Conservation (phyloP, 2,329 filamentous ascomycete genomes). For the Cephalotrichum gorgonifer region DNA sequence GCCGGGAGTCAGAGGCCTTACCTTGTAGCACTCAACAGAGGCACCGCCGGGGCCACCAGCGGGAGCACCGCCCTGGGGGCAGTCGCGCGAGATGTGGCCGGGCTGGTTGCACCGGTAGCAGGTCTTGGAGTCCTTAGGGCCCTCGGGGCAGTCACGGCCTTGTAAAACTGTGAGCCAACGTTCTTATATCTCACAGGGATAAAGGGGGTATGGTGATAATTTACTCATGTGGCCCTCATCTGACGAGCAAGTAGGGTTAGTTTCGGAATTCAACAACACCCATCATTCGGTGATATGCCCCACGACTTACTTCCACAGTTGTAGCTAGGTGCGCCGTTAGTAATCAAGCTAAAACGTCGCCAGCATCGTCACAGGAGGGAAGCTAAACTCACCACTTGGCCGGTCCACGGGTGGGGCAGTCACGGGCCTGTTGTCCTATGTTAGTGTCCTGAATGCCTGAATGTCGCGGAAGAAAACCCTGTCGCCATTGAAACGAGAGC, state of each 20-base stretch:
- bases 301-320: conserved; percentile 62
- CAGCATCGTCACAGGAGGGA: not conserved
- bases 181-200: not conserved
- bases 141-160: conserved; percentile 85
- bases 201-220: conserved; percentile 21
- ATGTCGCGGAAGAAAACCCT: conserved; percentile 11
- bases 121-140: conserved; percentile 75
- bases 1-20: conserved; percentile 12
- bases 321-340: conserved; percentile 46
- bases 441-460: conserved; percentile 10
- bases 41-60: conserved; percentile 35
- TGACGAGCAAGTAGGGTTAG: conserved; percentile 15
- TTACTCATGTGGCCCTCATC: conserved; percentile 69
- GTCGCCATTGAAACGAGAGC: conserved; percentile 6
- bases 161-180: conserved; percentile 3
- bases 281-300: not conserved
- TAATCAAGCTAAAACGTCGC: not conserved
- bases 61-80: conserved; percentile 43
- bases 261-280: not conserved
- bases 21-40: conserved; percentile 82
- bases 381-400: conserved; percentile 63
- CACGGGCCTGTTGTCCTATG: conserved; percentile 55
- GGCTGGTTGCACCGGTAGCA: conserved; percentile 71
- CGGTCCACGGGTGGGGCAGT: conserved; percentile 76
- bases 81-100: conserved; percentile 89